Evolutionary conservation across 2,329 filamentous ascomycete genomes (phyloP).

Genomic region (Xylariaceae sp.): DNA sequence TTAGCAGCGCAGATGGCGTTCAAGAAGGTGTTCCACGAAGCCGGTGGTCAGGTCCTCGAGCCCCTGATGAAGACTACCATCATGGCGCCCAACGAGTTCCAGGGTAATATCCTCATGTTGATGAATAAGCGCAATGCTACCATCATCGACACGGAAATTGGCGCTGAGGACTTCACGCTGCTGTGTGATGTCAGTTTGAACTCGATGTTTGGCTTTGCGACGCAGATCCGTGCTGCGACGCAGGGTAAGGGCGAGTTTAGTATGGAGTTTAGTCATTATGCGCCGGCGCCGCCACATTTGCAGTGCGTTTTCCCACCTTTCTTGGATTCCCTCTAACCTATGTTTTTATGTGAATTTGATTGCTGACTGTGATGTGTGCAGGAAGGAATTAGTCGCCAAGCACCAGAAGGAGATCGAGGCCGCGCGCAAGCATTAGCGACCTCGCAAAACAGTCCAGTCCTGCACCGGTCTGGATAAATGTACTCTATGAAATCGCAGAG

Average conservation of each 20-base stretch:
- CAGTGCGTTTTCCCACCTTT: slow-evolving; percentile 60
- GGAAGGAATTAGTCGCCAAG: slow-evolving; percentile 59
- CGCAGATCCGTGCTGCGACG: slow-evolving; percentile 84
- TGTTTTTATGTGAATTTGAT: not conserved
- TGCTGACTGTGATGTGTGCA: slow-evolving; percentile 32
- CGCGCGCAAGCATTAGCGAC: slow-evolving; percentile 12
- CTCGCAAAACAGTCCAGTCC: no score
- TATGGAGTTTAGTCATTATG: slow-evolving; percentile 99
- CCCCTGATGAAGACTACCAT: slow-evolving; percentile 98
- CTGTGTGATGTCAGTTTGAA: slow-evolving; percentile 91
- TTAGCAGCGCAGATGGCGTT: slow-evolving; percentile 94
- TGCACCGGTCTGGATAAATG: no score
- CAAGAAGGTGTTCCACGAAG: slow-evolving; percentile 84
- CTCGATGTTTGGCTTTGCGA: slow-evolving; percentile 96
- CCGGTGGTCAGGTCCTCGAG: slow-evolving; percentile 81
- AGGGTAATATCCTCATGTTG: slow-evolving; percentile 89
- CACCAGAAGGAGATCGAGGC: slow-evolving; percentile 57
- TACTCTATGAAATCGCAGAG: no score
- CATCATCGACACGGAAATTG: slow-evolving; percentile 94
- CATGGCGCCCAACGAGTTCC: slow-evolving; percentile 94
- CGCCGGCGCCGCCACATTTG: slow-evolving; percentile 78
- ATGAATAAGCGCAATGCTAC: slow-evolving; percentile 96
- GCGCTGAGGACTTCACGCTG: slow-evolving; percentile 89
- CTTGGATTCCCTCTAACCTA: slow-evolving; percentile 6
- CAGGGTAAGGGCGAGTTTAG: slow-evolving; percentile 98